Evolutionary conservation across 2,329 filamentous ascomycete species (phyloP).

Genomic region (Penicillium glabrum): DNA sequence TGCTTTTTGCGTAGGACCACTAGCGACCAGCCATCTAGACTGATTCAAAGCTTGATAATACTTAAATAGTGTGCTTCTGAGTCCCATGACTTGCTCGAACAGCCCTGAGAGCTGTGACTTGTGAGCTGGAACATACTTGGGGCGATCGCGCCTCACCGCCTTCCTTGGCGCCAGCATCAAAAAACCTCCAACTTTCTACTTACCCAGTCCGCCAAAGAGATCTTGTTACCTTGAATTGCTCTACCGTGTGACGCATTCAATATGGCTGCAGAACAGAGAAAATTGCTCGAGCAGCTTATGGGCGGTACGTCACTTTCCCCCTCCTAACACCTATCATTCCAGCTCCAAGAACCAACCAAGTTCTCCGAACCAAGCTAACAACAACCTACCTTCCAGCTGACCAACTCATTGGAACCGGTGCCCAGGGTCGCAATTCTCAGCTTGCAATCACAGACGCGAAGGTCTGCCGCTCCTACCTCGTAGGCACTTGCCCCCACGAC

Average conservation of each 20-base stretch:
- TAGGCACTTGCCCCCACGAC: slow-evolving; percentile 93
- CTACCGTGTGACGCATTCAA: slow-evolving; percentile 4
- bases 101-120: too few relatives aligned
- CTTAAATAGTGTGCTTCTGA: too few relatives aligned
- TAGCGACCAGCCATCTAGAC: too few relatives aligned
- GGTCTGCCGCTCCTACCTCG: slow-evolving; percentile 91
- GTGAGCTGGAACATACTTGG: too few relatives aligned
- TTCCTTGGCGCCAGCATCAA: slow-evolving; percentile 22
- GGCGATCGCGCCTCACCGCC: slow-evolving; percentile 20
- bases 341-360: slow-evolving; percentile 7
- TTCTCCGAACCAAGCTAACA: slow-evolving; percentile 26
- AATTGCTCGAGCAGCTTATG: slow-evolving; percentile 94
- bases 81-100: too few relatives aligned
- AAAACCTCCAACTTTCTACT: slow-evolving; percentile 12
- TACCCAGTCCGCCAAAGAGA: slow-evolving; percentile 1
- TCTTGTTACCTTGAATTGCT: slow-evolving; percentile 7
- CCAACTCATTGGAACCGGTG: slow-evolving; percentile 75
- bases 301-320: slow-evolving; percentile 43
- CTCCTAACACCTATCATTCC: background rate
- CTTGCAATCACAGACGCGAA: slow-evolving; percentile 88
- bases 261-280: slow-evolving; percentile 97
- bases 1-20: too few relatives aligned
- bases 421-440: slow-evolving; percentile 72
- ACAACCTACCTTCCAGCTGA: slow-evolving; percentile 41
- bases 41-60: too few relatives aligned